These are phyloP conservation scores for Alternaria solani DNA, from an alignment of 2,329 filamentous ascomycete genomes.

Conservation along the genomic window DNA sequence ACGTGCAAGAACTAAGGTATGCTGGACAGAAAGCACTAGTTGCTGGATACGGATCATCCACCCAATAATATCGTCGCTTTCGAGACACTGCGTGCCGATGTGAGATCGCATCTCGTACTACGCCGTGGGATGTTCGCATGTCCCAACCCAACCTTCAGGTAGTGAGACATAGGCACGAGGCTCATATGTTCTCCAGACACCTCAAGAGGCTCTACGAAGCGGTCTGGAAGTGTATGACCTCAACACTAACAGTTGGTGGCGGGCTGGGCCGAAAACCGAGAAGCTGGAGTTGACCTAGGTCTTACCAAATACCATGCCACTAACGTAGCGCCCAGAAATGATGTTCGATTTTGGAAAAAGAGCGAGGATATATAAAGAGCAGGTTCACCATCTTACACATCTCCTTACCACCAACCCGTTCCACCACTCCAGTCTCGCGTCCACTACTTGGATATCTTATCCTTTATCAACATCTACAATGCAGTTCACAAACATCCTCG, in stretches of 20 bases:
- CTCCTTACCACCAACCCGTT: neutral
- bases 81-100: neutral
- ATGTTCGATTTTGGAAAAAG: neutral
- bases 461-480: neutral
- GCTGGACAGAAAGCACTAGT: neutral
- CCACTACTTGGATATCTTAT: neutral
- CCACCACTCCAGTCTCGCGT: neutral
- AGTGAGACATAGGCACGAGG: neutral
- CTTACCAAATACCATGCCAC: neutral
- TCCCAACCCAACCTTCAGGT: neutral
- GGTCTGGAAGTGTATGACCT: slow-evolving; percentile 1
- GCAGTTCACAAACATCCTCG: slow-evolving; percentile 9
- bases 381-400: neutral
- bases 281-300: neutral
- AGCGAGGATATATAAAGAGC: neutral
- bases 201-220: neutral
- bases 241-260: slow-evolving; percentile 1
- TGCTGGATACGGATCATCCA: neutral
- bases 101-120: neutral
- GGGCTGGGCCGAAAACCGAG: neutral
- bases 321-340: neutral
- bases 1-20: neutral
- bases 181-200: neutral
- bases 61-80: neutral
- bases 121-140: neutral